Evolutionary conservation across 345 rosid genomes (phyloP), one percentile per base, ranked within the genome.

Genomic region (Chamaenerion angustifolium): DNA sequence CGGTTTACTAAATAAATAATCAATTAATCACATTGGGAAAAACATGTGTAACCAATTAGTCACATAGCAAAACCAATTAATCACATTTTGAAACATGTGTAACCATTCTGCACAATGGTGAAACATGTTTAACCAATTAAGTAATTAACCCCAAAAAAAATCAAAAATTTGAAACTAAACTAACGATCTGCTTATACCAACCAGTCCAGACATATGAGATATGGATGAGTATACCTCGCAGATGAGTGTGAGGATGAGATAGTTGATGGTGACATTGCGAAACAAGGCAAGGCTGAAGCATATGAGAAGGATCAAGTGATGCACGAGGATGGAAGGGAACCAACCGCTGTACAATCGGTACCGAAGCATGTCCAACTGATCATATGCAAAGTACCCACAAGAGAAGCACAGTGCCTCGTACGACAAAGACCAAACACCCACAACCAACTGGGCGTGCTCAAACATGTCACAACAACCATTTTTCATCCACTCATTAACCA

Each of bases 311-410:
- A 89, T 61, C 55, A 85, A 82, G 51, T 89, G 97, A 64, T 89
- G 97, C 56, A 73, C 68, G 11, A 85, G 62, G 44, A 82, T 89
- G 55, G 83, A 68, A 51, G 97, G 97, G 54, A 85, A 74, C 48
- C 76, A 67, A 25, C 97, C 90, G 43, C 79, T 77, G 65, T 89
- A 89, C 18, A 89, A 62, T 35, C 73, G 72, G 60, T 81, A 79
- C 51, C 53, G 75, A 69, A 85, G 80, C 97, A 89, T 83, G 70
- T 89, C 97, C 82, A 74, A 76, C 51, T 85, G 95, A 72, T 89
- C 97, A 72, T 89, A 89, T 0, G 94, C 97, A 53, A 89, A 89
- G 71, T 89, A 89, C 44, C 97, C 95, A 49, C 90, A 82, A 8
- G 95, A 89, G 65, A 85, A 79, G 69, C 97, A 81, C 58, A 89